Evolutionary conservation across 179 eudicot genomes (phyloP), one percentile per base, ranked within the genome.

Genomic region (Silene vulgaris): DNA sequence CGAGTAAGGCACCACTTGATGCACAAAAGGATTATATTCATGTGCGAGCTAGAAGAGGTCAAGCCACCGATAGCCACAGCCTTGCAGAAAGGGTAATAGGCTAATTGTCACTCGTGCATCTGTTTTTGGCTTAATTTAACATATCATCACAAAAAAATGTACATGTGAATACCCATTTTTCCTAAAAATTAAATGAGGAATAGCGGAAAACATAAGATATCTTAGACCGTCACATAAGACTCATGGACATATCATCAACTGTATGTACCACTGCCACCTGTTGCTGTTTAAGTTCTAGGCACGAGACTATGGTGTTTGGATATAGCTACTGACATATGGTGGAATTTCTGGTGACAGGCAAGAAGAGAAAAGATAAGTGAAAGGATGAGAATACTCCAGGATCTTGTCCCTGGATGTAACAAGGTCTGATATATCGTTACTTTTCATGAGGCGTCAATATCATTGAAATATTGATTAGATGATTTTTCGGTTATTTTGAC

Each of bases 311-410:
- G 2, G 48, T 40, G 1, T 52, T 1, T 52, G n/a, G n/a, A 52
- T 13, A 13, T 52, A 13, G 59, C 2, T 4, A 52, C 59, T 52
- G 12, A 52, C 17, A 52, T 52, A 13, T 1, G 19, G 3, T 52
- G 19, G 3, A 52, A 52, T 11, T 74, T 77, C 54, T 69, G 29
- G n/a, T 86, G 84, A 61, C 89, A 94, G 98, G 98, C 97, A 59
- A 90, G 98, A 84, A 85, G 98, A 84, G 98, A 94, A 76, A 94
- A 94, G 88, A 94, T 94, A 21, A 90, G 97, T 32, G 98, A 94
- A 82, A 88, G 98, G 84, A 94, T 94, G 98, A 90, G 87, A 83
- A 85, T 86, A 81, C 89, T 94, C 28, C 98, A 94, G 78, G 98
- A 94, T 78, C 85, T 94, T 72, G 98, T 94, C 75, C 98, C 98